Evolutionary conservation across 768 basidiomycete genomes (phyloP), one percentile per base, ranked within the genome.

Genomic region (Crassisporium funariophilum): DNA sequence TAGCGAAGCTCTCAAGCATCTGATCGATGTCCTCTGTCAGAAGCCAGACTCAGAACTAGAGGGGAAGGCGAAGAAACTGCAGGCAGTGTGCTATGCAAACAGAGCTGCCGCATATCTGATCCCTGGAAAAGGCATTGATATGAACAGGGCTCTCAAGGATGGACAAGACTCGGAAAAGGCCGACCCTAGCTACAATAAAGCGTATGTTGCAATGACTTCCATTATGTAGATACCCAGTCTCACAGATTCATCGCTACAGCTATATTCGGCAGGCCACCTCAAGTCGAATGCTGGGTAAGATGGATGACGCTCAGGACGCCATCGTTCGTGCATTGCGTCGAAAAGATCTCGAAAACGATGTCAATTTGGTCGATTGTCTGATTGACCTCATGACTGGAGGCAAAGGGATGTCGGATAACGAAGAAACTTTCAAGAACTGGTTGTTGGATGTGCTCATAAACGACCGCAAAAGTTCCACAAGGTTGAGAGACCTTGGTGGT

Each of bases 201-300:
- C 58, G 68, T 72, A 44, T 20, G 64, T 53, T 16, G 11, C 21
- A n/a, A 16, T 7, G 37, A 7, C 44, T 15, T 24, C 33, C 29
- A n/a, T 3, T 17, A 9, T 19, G 12, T 12, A n/a, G 1, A 5
- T 25, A 12, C 15, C 29, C 27, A 10, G 11, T 39, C n/a, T 22
- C 22, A 17, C 10, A 21, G 8, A 3, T 31, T 31, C 13, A 37
- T 27, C 16, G 35, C 8, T 25, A 6, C 39, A 69, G 67, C 23
- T 69, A 69, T 47, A 57, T 62, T 35, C 63, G 67, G 23, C 63
- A 68, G 44, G 66, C 67, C 11, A 62, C 59, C 3, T 62, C 67
- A 1, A 49, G 54, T 31, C 54, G 61, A 43, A 23, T 54, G 5
- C 39, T 67, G n/a, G 50, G 50, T 1, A 52, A 62, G n/a, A 25